These are phyloP conservation scores for Colletotrichum sidae DNA, from an alignment of 2,329 filamentous ascomycete species.

Conservation along the genomic window DNA sequence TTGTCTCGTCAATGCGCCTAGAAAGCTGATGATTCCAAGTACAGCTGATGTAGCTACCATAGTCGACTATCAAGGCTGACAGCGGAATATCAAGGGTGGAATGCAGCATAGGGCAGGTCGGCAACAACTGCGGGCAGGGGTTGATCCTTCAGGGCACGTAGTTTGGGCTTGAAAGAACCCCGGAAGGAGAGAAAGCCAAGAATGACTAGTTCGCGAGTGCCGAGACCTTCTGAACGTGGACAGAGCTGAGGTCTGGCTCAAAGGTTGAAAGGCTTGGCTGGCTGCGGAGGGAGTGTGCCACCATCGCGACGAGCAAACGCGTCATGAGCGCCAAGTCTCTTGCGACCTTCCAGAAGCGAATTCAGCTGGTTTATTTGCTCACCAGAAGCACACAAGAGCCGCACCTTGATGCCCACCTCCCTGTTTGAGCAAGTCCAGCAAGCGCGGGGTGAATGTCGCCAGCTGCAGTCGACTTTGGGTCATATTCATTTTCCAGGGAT, in stretches of 20 bases:
- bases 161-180: background rate
- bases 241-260: background rate
- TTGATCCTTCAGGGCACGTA: background rate
- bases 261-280: background rate
- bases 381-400: conserved; percentile 4
- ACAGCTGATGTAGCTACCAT: background rate
- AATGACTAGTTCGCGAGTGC: conserved; percentile 2
- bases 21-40: background rate
- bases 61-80: background rate
- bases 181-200: conserved; percentile 4
- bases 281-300: background rate
- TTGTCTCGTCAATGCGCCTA: too few relatives aligned
- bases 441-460: background rate
- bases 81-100: background rate
- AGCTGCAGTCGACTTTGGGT: too few relatives aligned
- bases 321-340: conserved; percentile 3
- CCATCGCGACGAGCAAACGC: background rate
- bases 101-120: conserved; percentile 22
- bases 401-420: conserved; percentile 23
- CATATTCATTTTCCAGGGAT: too few relatives aligned
- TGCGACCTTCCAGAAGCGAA: conserved; percentile 13
- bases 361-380: background rate
- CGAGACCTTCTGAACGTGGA: conserved; percentile 7
- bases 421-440: conserved; percentile 6
- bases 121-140: background rate